Evolutionary conservation across 345 rosid genomes (phyloP), one percentile per base, ranked within the genome.

Genomic region (Eucalyptus cloeziana): DNA sequence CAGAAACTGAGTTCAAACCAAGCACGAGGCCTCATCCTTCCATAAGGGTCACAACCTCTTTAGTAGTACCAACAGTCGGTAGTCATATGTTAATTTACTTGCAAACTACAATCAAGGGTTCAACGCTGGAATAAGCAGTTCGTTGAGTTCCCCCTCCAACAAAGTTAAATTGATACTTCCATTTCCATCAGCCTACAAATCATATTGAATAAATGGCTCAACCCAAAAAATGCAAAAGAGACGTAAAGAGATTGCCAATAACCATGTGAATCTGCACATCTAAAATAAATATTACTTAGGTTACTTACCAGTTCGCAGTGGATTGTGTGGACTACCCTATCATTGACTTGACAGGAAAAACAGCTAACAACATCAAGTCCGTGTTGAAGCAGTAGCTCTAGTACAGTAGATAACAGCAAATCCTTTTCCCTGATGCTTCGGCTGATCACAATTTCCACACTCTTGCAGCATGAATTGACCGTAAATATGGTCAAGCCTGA

Each of bases 371-470:
- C 94, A 64, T 87, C 51, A 86, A 96, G 91, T 33, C 96, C 97
- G 89, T 93, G 93, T 86, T 94, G 90, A 85, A 91, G 90, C 87
- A 94, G 86, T 50, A 92, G 89, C 80, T 91, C 91, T 69, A 96
- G 88, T 31, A 94, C 92, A 86, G 90, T 91, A 47, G 99, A 96
- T 45, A 96, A 88, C 22, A 91, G 91, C 24, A 91, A 91, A 3
- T 76, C 91, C 91, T 83, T 87, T 45, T 92, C 93, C 15, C 71
- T 80, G 64, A 91, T 62, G 33, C 87, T 88, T 58, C 91, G 37
- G 76, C 93, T 90, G 31, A 94, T 86, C 86, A 92, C 86, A 24
- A 97, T 91, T 94, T 96, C 97, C 8, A 94, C 90, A 3, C 97
- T 97, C 43, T 87, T 90, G 43, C 89, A 62, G 67, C 91, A 87